phyloP scores from a whole-genome alignment of 306 rosid genomes.

The Delonix regia region DNA sequence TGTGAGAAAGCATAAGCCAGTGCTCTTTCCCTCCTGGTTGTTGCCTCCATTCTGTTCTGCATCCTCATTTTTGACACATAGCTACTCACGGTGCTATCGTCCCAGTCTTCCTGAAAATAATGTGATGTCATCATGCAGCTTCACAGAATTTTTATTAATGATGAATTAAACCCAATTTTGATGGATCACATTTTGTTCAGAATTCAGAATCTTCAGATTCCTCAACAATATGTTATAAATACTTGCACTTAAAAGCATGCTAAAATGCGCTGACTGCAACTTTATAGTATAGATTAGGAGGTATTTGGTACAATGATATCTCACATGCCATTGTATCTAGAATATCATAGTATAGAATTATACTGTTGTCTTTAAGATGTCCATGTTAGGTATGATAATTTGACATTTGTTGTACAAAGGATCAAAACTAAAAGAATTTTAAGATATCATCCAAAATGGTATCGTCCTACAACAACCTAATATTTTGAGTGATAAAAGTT shows the following conservation, averaged over 20 bases:
- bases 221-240: not conserved
- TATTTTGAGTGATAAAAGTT: too few relatives aligned
- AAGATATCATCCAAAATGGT: too few relatives aligned
- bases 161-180: not conserved
- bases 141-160: conserved; percentile 13
- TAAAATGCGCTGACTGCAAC: not conserved
- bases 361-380: too few relatives aligned
- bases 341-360: too few relatives aligned
- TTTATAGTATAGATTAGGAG: too few relatives aligned
- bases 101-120: conserved; percentile 90
- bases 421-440: too few relatives aligned
- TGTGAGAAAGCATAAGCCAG: conserved; percentile 97
- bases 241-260: too few relatives aligned
- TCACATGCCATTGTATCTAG: too few relatives aligned
- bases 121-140: conserved; percentile 13
- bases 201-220: not conserved
- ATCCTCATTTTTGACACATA: conserved; percentile 76
- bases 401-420: too few relatives aligned
- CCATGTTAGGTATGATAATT: too few relatives aligned
- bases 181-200: not conserved
- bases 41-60: conserved; percentile 85
- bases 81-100: conserved; percentile 94
- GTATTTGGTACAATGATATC: too few relatives aligned
- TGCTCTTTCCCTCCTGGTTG: conserved; percentile 92
- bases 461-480: too few relatives aligned